These are phyloP conservation scores for Peribolospora kevripleyi DNA, from an alignment of 768 basidiomycete species.

Conservation along the genomic window DNA sequence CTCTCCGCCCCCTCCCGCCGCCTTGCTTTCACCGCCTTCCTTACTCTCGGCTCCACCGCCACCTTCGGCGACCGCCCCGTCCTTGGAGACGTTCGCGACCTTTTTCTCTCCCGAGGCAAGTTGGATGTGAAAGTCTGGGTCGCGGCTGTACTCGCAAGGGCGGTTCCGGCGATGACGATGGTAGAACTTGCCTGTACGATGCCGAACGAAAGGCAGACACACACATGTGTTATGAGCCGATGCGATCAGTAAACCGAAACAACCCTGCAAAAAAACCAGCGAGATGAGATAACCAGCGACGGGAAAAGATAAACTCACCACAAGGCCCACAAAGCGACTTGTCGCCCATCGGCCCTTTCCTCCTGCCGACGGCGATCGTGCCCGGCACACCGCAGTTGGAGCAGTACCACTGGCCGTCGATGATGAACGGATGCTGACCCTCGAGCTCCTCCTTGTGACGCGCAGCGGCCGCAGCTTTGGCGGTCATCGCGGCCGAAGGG, in stretches of 20 bases:
- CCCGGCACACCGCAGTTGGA: constrained; percentile 85
- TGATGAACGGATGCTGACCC: constrained; percentile 54
- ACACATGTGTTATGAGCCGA: background rate
- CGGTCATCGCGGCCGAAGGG: constrained; percentile 34
- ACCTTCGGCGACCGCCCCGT: constrained; percentile 17
- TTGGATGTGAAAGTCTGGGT: constrained; percentile 42
- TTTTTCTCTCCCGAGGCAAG: constrained; percentile 34
- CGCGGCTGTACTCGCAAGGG: constrained; percentile 54
- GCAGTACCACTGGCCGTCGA: constrained; percentile 79
- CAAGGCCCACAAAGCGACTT: constrained; percentile 81
- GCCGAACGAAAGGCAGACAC: no score
- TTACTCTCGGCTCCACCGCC: constrained; percentile 9
- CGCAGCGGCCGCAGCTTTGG: constrained; percentile 52
- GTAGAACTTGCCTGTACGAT: constrained; percentile 53
- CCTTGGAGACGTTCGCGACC: constrained; percentile 31
- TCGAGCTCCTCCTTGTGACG: constrained; percentile 64
- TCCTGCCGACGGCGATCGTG: constrained; percentile 52
- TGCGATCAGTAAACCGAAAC: background rate
- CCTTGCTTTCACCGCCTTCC: background rate
- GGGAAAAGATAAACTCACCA: constrained; percentile 32
- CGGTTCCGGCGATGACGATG: constrained; percentile 60
- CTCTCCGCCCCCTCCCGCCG: background rate
- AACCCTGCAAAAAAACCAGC: background rate
- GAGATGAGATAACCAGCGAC: background rate
- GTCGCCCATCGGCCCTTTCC: constrained; percentile 72